Conservation (phyloP, 2,329 filamentous ascomycete genomes). For the Hypoxylon sp. region DNA sequence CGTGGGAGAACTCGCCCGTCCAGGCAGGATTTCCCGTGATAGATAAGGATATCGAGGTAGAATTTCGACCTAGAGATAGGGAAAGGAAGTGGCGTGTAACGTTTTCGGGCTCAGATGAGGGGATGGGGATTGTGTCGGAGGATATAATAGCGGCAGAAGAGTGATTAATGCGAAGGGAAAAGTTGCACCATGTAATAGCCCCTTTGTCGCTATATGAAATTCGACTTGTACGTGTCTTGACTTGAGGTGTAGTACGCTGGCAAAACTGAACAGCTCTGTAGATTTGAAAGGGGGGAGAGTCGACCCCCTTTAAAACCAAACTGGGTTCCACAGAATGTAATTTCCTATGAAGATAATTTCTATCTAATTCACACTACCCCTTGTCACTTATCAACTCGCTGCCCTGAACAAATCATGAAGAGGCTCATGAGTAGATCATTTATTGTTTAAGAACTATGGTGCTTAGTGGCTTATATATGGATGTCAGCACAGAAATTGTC, state of each 20-base stretch:
- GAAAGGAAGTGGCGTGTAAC: slow-evolving; percentile 42
- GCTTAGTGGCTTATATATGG: not conserved
- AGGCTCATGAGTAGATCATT: not conserved
- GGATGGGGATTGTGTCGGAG: slow-evolving; percentile 49
- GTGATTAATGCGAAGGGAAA: not conserved
- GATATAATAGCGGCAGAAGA: not conserved
- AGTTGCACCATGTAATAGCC: not conserved
- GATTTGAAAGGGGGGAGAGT: no score
- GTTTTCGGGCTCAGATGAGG: slow-evolving; percentile 43
- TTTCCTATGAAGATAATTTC: not conserved
- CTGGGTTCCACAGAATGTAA: not conserved
- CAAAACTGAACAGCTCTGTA: no score
- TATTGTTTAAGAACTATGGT: not conserved
- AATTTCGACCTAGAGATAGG: slow-evolving; percentile 40
- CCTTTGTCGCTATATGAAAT: no score
- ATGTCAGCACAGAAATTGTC: not conserved
- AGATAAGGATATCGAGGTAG: slow-evolving; percentile 48
- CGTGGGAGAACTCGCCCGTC: slow-evolving; percentile 44
- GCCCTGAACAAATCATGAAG: not conserved
- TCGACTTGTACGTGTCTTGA: no score
- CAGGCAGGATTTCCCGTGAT: slow-evolving; percentile 45
- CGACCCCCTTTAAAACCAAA: no score
- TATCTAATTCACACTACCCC: not conserved
- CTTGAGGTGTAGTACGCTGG: not conserved
- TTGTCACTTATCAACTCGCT: not conserved